Percentiles rank a stretch among this genome's conserved stretches.
These are phyloP conservation scores for Flaveria floridana DNA, from an alignment of 140 eudicot species.

Conservation along the genomic window DNA sequence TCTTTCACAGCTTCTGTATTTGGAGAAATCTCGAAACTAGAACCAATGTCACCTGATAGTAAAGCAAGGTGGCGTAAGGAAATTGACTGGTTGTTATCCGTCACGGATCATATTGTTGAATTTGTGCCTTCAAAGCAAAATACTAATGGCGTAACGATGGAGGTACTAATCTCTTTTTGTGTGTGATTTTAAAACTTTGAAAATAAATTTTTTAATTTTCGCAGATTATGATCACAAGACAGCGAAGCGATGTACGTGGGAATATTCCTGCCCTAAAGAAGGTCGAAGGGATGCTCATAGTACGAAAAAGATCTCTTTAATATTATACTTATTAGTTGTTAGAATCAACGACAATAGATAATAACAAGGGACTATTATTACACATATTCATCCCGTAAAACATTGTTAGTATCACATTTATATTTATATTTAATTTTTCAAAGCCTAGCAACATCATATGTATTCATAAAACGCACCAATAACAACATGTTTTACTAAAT, in stretches of 20 bases:
- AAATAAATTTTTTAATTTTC: constrained; percentile 18
- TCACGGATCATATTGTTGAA: constrained; percentile 73
- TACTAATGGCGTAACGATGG: constrained; percentile 55
- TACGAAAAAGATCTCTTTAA: constrained; percentile 26
- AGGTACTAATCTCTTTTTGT: constrained; percentile 35
- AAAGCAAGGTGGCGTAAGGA: constrained; percentile 70
- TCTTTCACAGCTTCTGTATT: constrained; percentile 62
- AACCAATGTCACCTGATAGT: constrained; percentile 66
- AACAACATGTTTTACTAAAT: no score
- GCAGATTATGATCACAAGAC: constrained; percentile 72
- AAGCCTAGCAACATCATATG: no score
- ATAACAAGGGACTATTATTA: no score
- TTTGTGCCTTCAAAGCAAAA: constrained; percentile 66
- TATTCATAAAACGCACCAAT: no score
- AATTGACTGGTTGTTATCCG: constrained; percentile 65
- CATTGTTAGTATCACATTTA: no score
- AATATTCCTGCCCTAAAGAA: constrained; percentile 76
- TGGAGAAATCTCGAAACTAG: constrained; percentile 61
- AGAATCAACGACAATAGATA: background rate
- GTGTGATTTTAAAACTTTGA: background rate
- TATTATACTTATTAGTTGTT: background rate
- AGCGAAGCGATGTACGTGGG: constrained; percentile 58
- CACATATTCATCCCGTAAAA: no score
- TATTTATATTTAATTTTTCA: no score
- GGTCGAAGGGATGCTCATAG: constrained; percentile 80